Evolutionary conservation across 176 grass and related monocot genomes (phyloP), one percentile per base, ranked within the genome.

Genomic region (Elaeis guineensis): DNA sequence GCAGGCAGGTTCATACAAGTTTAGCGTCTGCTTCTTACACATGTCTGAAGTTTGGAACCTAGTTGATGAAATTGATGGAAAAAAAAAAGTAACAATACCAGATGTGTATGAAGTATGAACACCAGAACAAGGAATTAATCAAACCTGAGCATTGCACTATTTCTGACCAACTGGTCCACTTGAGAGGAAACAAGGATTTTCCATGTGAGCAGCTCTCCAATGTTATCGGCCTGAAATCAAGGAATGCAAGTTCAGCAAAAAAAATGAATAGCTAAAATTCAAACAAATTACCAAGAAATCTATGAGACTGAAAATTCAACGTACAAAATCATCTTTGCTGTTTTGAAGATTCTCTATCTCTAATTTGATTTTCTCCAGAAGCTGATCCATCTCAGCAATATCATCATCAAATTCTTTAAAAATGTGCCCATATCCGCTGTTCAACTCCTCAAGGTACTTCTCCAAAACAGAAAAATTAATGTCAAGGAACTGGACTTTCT

Each of bases 401-500:
- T 98, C 94, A 76, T 77, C 76, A 76, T 92, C 94, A 17, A 98
- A 86, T 64, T 92, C 94, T 56, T 92, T 86, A 66, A 98, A 98
- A n/a, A 98, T 98, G 67, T 81, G 81, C 9, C 93, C 76, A 15
- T 98, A 98, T 75, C 93, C 77, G 61, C 59, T 89, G 79, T 92
- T 98, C 70, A 98, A 52, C 69, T 98, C 93, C 67, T 89, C 88
- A 17, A 98, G 77, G 72, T 92, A 98, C 57, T 70, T 66, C 71
- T 98, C 87, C 76, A 98, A 74, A 63, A 98, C 81, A 73, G 93
- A 89, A 65, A 98, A 98, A 52, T 81, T 98, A 51, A 86, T 62
- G 83, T 98, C 93, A 82, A 98, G 88, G 52, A 82, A 82, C n/a
- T 98, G 93, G 52, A 98, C 82, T 64, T 98, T 98, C 67, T 89